Evolutionary conservation across 2,329 filamentous ascomycete genomes (phyloP).

Genomic region (Aspergillus chevalieri): DNA sequence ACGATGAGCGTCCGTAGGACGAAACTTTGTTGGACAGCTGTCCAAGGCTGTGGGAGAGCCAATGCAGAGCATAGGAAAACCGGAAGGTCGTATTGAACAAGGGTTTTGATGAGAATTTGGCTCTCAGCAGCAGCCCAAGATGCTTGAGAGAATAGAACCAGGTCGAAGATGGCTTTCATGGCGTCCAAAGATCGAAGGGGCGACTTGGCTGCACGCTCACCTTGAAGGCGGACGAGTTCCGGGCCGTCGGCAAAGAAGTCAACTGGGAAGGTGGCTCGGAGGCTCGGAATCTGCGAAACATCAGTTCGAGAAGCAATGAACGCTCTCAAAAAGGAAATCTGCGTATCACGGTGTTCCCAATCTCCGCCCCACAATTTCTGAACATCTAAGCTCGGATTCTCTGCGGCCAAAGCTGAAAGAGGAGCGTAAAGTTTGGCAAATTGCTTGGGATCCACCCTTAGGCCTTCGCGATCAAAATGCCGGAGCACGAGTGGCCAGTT

Average conservation of each 20-base stretch:
- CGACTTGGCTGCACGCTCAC: constrained; percentile 67
- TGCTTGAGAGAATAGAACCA: constrained; percentile 54
- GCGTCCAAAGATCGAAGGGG: constrained; percentile 85
- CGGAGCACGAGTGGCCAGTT: constrained; percentile 67
- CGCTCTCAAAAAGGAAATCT: constrained; percentile 87
- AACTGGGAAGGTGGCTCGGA: constrained; percentile 68
- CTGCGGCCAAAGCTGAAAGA: constrained; percentile 63
- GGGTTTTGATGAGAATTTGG: constrained; percentile 53
- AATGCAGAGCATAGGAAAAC: constrained; percentile 48
- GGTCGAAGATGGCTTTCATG: constrained; percentile 60
- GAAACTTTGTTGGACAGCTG: constrained; percentile 43
- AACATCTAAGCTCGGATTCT: constrained; percentile 65
- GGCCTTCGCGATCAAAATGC: constrained; percentile 71
- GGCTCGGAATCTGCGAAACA: constrained; percentile 73
- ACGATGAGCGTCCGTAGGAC: constrained; percentile 60
- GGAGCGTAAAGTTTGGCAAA: constrained; percentile 77
- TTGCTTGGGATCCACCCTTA: constrained; percentile 70
- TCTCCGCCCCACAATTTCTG: constrained; percentile 82
- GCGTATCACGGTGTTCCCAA: constrained; percentile 81
- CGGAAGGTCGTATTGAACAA: constrained; percentile 50
- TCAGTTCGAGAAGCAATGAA: constrained; percentile 77
- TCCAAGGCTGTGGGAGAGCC: constrained; percentile 46
- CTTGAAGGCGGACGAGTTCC: constrained; percentile 54
- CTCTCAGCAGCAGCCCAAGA: constrained; percentile 52
- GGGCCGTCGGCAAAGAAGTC: constrained; percentile 58